These are phyloP conservation scores for Favolaschia claudopus DNA, from an alignment of 768 basidiomycete species.

Conservation along the genomic window DNA sequence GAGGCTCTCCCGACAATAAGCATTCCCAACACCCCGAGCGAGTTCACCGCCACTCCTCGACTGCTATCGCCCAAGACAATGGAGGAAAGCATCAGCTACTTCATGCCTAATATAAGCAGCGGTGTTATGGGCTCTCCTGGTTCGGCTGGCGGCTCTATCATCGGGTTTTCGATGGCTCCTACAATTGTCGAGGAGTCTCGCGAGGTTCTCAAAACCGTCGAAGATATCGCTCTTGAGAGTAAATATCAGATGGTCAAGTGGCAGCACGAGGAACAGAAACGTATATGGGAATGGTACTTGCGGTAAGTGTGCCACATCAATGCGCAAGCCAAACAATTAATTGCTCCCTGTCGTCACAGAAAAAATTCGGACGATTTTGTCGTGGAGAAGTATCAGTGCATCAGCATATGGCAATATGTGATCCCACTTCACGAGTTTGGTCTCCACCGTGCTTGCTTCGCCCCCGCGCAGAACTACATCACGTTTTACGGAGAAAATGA, in stretches of 20 bases:
- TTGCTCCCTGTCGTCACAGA: neutral
- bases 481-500: constrained; percentile 95
- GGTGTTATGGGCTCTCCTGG: constrained; percentile 40
- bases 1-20: constrained; percentile 47
- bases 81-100: constrained; percentile 50
- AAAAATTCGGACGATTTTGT: constrained; percentile 88
- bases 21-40: constrained; percentile 38
- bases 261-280: constrained; percentile 86
- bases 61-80: constrained; percentile 32
- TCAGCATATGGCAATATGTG: constrained; percentile 80
- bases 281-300: constrained; percentile 96
- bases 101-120: constrained; percentile 40
- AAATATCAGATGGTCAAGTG: constrained; percentile 72
- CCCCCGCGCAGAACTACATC: constrained; percentile 75
- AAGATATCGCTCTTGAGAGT: constrained; percentile 81
- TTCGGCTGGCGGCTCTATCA: constrained; percentile 31
- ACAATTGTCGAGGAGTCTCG: constrained; percentile 43
- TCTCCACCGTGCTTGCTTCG: constrained; percentile 76
- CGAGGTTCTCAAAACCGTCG: constrained; percentile 62
- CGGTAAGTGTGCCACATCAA: constrained; percentile 39
- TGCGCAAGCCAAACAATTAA: neutral
- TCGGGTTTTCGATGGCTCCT: constrained; percentile 35
- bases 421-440: constrained; percentile 78
- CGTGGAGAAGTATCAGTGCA: constrained; percentile 92
- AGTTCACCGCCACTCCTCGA: constrained; percentile 14